phyloP scores from a whole-genome alignment of 768 basidiomycete species.

The Clathrus columnatus region DNA sequence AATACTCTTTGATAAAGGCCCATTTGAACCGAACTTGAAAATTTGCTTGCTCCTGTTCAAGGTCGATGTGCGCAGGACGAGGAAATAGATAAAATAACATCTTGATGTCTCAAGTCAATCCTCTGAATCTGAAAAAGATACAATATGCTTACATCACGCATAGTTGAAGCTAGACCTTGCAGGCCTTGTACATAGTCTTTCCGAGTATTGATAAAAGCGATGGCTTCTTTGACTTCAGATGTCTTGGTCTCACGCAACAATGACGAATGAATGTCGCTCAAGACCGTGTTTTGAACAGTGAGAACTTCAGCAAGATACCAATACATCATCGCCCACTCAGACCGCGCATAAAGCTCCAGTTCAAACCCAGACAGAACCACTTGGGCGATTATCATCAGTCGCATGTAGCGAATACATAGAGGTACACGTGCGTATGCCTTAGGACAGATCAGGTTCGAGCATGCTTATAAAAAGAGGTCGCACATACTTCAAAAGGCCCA shows the following conservation, averaged over 20 bases:
- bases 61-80: conserved; percentile 31
- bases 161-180: conserved; percentile 44
- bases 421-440: conserved; percentile 32
- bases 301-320: conserved; percentile 59
- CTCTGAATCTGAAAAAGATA: not conserved
- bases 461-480: not conserved
- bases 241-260: not conserved
- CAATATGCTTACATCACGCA: conserved; percentile 39
- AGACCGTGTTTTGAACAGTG: conserved; percentile 33
- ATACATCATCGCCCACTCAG: conserved; percentile 68
- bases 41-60: conserved; percentile 46
- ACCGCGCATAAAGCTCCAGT: conserved; percentile 57
- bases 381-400: conserved; percentile 53
- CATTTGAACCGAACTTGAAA: conserved; percentile 69
- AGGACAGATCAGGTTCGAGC: not conserved
- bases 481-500: conserved; percentile 17
- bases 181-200: conserved; percentile 45
- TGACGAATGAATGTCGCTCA: conserved; percentile 3
- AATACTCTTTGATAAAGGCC: conserved; percentile 56
- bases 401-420: conserved; percentile 44
- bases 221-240: not conserved
- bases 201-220: conserved; percentile 20
- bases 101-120: not conserved
- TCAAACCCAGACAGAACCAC: conserved; percentile 71
- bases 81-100: not conserved